Evolutionary conservation across 305 asterid species (phyloP).

Genomic region (Rubia peregrina): DNA sequence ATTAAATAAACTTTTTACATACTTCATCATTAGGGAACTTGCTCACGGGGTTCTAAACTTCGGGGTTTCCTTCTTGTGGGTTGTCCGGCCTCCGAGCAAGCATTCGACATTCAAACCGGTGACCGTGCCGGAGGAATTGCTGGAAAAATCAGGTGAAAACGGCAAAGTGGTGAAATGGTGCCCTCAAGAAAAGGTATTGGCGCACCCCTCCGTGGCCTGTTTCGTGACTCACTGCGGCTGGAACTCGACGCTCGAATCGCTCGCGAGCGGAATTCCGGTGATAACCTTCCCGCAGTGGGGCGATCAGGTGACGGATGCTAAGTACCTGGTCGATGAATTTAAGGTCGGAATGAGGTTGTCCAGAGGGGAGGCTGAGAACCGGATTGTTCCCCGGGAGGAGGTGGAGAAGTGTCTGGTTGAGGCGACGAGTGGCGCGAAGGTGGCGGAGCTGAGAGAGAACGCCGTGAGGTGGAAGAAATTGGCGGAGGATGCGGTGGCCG

Average conservation of each 20-base stretch:
- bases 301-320: constrained; percentile 79
- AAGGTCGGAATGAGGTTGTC: constrained; percentile 59
- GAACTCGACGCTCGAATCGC: constrained; percentile 75
- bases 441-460: constrained; percentile 42
- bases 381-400: constrained; percentile 43
- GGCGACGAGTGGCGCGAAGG: constrained; percentile 35
- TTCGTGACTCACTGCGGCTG: constrained; percentile 87
- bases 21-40: constrained; percentile 31
- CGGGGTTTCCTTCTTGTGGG: constrained; percentile 59
- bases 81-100: constrained; percentile 35
- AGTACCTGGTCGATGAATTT: constrained; percentile 60
- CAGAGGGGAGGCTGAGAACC: constrained; percentile 58
- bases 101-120: background rate
- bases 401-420: constrained; percentile 47
- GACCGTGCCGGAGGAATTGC: constrained; percentile 45
- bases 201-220: constrained; percentile 60
- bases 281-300: constrained; percentile 85
- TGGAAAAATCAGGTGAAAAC: constrained; percentile 36
- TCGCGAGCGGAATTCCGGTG: constrained; percentile 61
- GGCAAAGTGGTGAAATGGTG: constrained; percentile 68
- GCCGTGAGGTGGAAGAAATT: constrained; percentile 59
- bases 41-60: constrained; percentile 52
- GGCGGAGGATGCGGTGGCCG: constrained; percentile 60
- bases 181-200: constrained; percentile 65
- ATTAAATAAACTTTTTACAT: too few relatives aligned